phyloP scores from a whole-genome alignment of 805 yeast species.

The Saturnispora kantuleensis region DNA sequence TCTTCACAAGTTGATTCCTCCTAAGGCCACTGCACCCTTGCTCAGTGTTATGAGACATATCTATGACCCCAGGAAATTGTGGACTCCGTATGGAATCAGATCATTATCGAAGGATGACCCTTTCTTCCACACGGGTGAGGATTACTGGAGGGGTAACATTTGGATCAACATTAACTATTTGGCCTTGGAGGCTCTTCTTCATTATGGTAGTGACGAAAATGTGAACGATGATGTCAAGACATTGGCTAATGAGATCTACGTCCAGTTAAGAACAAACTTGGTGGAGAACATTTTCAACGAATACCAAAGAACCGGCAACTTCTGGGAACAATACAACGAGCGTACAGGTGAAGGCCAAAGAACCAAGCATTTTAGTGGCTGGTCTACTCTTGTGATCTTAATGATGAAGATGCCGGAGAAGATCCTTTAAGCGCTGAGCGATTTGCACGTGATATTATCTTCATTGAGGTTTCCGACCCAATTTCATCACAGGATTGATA shows the following conservation, averaged over 20 bases:
- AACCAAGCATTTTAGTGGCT: slow-evolving; percentile 84
- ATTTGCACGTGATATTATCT: too few species aligned
- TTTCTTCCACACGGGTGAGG: slow-evolving; percentile 66
- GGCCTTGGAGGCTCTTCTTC: slow-evolving; percentile 55
- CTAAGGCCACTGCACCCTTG: slow-evolving; percentile 35
- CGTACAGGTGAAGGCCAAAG: slow-evolving; percentile 66
- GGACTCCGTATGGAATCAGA: slow-evolving; percentile 72
- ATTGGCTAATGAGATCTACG: slow-evolving; percentile 42
- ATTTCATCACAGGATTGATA: too few species aligned
- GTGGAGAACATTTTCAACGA: slow-evolving; percentile 59
- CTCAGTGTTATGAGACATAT: slow-evolving; percentile 45
- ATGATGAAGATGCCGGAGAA: slow-evolving; percentile 76
- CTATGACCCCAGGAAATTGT: slow-evolving; percentile 61
- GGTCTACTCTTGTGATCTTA: slow-evolving; percentile 76
- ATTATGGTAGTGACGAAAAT: slow-evolving; percentile 37
- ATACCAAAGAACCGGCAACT: slow-evolving; percentile 69
- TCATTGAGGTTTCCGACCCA: too few species aligned
- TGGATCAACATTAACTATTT: slow-evolving; percentile 91
- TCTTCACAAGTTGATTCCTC: slow-evolving; percentile 52
- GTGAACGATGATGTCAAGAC: slow-evolving; percentile 24
- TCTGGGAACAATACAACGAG: slow-evolving; percentile 88
- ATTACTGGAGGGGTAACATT: slow-evolving; percentile 92
- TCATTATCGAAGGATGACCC: slow-evolving; percentile 63
- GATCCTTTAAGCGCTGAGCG: background rate
- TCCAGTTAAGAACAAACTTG: slow-evolving; percentile 51